A percentile compares a stretch with the other conserved stretches of the same genome.
phyloP scores from a whole-genome alignment of 2,329 filamentous ascomycete species.

The Beauveria australis region DNA sequence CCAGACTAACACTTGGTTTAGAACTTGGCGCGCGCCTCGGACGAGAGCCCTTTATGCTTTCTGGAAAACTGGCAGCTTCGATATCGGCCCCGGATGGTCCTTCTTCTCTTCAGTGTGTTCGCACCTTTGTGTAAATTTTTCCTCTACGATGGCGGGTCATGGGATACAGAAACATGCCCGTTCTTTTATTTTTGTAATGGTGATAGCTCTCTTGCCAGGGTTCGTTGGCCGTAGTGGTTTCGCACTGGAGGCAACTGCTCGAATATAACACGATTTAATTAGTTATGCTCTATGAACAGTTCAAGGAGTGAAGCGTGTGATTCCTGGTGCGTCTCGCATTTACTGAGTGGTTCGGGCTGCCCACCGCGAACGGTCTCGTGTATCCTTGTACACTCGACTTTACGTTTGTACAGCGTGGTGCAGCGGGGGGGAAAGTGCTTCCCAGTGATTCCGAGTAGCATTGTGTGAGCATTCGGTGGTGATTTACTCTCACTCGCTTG shows the following conservation, averaged over 20 bases:
- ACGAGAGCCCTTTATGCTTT: background rate
- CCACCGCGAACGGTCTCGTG: too few species aligned
- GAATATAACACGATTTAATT: background rate
- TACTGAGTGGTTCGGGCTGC: too few species aligned
- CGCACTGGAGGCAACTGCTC: background rate
- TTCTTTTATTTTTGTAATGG: background rate
- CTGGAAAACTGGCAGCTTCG: background rate
- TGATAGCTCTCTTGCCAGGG: background rate
- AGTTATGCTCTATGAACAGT: too few species aligned
- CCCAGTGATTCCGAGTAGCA: too few species aligned
- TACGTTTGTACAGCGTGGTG: too few species aligned
- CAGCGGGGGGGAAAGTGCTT: too few species aligned
- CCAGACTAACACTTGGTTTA: background rate
- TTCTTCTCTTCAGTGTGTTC: background rate
- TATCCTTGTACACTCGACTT: too few species aligned
- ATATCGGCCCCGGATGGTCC: background rate
- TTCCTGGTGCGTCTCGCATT: background rate
- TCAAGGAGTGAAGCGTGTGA: background rate
- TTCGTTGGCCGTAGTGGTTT: background rate
- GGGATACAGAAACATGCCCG: background rate
- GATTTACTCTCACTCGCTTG: background rate
- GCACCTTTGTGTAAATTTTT: background rate
- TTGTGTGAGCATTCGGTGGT: too few species aligned
- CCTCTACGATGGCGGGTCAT: constrained; percentile 4
- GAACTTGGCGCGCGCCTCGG: background rate